These are phyloP conservation scores for Neurospora sp. DNA, from an alignment of 495 filamentous ascomycete genomes.

Conservation along the genomic window DNA sequence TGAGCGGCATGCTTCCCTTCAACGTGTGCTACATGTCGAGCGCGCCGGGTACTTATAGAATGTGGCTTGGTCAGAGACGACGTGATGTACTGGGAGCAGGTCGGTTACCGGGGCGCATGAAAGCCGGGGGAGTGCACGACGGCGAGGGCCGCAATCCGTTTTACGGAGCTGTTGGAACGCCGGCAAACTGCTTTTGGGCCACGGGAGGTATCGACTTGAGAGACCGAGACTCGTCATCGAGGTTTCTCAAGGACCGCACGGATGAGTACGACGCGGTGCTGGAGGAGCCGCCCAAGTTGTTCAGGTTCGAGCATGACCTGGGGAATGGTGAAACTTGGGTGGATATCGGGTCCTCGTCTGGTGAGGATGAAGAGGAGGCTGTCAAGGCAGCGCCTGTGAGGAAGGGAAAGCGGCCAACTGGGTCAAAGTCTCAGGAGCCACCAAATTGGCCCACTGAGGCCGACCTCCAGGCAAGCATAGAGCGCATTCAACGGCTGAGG, in stretches of 20 bases:
- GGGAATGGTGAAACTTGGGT: neutral
- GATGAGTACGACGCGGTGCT: neutral
- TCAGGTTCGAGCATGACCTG: constrained; percentile 15
- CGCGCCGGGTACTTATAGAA: constrained; percentile 23
- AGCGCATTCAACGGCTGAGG: neutral
- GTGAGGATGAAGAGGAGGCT: neutral
- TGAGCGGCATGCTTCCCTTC: constrained; percentile 36
- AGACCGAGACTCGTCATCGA: constrained; percentile 5
- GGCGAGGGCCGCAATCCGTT: constrained; percentile 7
- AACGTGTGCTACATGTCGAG: constrained; percentile 30
- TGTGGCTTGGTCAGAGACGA: constrained; percentile 35
- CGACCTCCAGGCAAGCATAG: neutral
- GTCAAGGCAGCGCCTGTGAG: neutral
- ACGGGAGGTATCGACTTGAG: neutral
- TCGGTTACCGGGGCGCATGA: constrained; percentile 29
- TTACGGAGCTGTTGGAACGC: neutral
- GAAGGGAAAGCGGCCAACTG: neutral
- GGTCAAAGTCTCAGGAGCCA: neutral
- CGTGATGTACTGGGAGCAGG: constrained; percentile 34
- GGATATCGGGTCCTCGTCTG: neutral
- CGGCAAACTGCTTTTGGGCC: neutral
- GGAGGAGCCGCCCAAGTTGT: neutral
- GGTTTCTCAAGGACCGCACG: neutral
- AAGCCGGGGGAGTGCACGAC: neutral
- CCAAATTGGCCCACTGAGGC: neutral